Conservation (phyloP, 768 basidiomycete genomes). For the Mycena crocata region DNA sequence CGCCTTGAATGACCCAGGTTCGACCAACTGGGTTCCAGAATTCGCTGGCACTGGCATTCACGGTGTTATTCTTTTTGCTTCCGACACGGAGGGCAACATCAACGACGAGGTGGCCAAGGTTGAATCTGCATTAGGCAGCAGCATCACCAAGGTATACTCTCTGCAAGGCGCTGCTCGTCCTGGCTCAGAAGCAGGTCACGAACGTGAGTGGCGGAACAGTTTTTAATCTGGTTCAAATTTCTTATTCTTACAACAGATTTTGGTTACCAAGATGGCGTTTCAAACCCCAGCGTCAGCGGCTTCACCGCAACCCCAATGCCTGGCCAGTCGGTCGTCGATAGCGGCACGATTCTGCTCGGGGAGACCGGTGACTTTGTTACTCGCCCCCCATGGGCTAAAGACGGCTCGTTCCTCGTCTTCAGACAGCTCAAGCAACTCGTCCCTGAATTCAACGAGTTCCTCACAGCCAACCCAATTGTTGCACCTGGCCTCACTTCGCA, state of each 20-base stretch:
- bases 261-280: constrained; percentile 39
- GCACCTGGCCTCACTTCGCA: constrained; percentile 30
- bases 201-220: constrained; percentile 36
- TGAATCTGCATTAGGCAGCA: constrained; percentile 21
- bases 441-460: constrained; percentile 45
- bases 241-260: constrained; percentile 22
- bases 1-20: constrained; percentile 13
- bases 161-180: constrained; percentile 38
- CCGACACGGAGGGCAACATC: constrained; percentile 29
- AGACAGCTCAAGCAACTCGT: constrained; percentile 48
- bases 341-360: constrained; percentile 37
- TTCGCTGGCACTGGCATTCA: constrained; percentile 29
- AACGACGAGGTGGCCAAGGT: constrained; percentile 22
- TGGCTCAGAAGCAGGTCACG: constrained; percentile 36
- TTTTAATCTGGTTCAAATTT: constrained; percentile 31
- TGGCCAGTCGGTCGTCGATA: constrained; percentile 23
- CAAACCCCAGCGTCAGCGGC: constrained; percentile 31
- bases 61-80: constrained; percentile 35
- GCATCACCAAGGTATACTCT: constrained; percentile 32
- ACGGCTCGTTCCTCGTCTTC: constrained; percentile 49
- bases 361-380: constrained; percentile 36
- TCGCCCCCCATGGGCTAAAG: constrained; percentile 39
- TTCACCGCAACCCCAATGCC: constrained; percentile 30
- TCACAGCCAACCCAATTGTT: constrained; percentile 29
- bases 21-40: constrained; percentile 26